These are phyloP conservation scores for Pholiota conissans DNA, from an alignment of 768 basidiomycete species.

Conservation along the genomic window DNA sequence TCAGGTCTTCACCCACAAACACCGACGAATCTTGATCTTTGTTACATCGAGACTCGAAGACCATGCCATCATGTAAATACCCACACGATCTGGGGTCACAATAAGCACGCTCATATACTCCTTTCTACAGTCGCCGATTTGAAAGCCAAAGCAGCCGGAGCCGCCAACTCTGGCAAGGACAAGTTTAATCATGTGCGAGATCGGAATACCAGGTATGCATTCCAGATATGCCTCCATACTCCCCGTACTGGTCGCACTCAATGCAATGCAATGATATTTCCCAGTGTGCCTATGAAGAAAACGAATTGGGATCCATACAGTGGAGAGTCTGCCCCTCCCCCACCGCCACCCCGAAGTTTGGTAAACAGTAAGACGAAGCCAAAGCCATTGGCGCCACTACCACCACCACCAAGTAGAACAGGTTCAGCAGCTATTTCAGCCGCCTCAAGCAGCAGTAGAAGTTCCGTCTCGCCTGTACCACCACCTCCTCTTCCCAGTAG, in stretches of 20 bases:
- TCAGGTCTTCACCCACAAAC: neutral
- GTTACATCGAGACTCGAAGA: neutral
- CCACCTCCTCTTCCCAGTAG: constrained; percentile 25
- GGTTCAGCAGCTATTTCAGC: constrained; percentile 17
- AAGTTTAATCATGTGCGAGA: constrained; percentile 58
- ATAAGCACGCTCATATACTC: neutral
- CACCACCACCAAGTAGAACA: constrained; percentile 39
- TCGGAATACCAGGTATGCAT: constrained; percentile 48
- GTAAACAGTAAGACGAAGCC: constrained; percentile 33
- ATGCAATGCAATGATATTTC: neutral
- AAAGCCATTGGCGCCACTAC: constrained; percentile 21
- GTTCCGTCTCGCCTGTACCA: constrained; percentile 12
- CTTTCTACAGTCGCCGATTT: constrained; percentile 55
- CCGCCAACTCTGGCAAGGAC: constrained; percentile 54
- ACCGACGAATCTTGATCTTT: too few species aligned
- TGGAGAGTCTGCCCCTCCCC: constrained; percentile 49
- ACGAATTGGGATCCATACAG: constrained; percentile 67
- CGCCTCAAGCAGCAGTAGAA: constrained; percentile 7
- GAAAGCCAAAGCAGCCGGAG: constrained; percentile 62
- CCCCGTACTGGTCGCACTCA: neutral
- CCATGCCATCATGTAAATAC: constrained; percentile 36
- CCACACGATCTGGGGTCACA: neutral
- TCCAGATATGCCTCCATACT: neutral
- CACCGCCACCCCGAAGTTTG: constrained; percentile 40
- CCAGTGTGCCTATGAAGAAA: constrained; percentile 58